These are phyloP conservation scores for Nakataea oryzae DNA, from an alignment of 2,329 filamentous ascomycete species.

Conservation along the genomic window DNA sequence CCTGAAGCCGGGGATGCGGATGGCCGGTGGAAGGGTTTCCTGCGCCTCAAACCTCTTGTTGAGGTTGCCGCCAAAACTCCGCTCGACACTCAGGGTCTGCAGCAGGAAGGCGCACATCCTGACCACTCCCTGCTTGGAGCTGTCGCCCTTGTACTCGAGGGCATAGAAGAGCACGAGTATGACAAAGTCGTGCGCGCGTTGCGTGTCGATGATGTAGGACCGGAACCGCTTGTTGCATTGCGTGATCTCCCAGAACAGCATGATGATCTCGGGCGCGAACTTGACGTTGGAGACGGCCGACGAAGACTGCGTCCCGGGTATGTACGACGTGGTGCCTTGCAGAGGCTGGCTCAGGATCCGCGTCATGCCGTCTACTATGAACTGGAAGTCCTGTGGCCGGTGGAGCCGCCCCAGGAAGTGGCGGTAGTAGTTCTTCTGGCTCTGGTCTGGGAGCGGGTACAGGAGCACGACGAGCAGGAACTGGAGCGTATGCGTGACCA, in stretches of 20 bases:
- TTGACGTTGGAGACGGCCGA: conserved; percentile 34
- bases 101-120: conserved; percentile 96
- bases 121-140: conserved; percentile 82
- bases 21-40: conserved; percentile 71
- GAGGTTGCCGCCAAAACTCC: conserved; percentile 78
- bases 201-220: conserved; percentile 93
- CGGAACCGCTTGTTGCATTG: conserved; percentile 98
- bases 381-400: conserved; percentile 93
- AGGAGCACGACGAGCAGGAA: conserved; percentile 76
- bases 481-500: conserved; percentile 88
- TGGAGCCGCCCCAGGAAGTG: conserved; percentile 87
- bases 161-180: conserved; percentile 87
- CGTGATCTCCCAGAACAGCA: conserved; percentile 93
- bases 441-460: conserved; percentile 77
- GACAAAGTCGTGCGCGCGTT: conserved; percentile 85
- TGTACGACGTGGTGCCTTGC: conserved; percentile 77
- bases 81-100: conserved; percentile 88
- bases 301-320: conserved; percentile 72
- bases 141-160: conserved; percentile 76
- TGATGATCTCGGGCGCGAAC: conserved; percentile 90
- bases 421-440: conserved; percentile 75
- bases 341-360: conserved; percentile 87
- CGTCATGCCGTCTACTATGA: conserved; percentile 89
- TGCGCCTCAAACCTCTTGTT: conserved; percentile 85
- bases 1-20: conserved; percentile 73